Base-by-base conservation (phyloP, 1,284 basidiomycete species). In the Bondarzewia mesenterica region DNA sequence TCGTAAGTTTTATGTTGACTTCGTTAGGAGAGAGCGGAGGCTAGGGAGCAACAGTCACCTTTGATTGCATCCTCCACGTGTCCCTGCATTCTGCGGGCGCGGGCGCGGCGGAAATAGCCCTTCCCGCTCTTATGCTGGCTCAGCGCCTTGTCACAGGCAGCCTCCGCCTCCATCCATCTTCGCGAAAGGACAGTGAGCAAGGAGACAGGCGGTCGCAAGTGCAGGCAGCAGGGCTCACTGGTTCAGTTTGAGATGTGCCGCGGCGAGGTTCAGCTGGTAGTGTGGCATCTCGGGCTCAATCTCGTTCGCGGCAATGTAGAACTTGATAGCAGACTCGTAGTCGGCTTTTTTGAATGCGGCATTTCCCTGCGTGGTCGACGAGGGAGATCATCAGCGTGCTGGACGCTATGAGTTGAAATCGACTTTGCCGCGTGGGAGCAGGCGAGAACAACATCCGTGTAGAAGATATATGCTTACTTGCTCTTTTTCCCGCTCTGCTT, bases 221-320 rank as follows among this genome's bases (percentile, higher is more conserved):
- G 23, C 5, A 18, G 20, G n/a, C 4, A 43, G 21, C n/a, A 7
- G 18, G 44, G n/a, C 16, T 21, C 32, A 25, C 82, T 81, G 76
- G 60, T 68, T 65, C 42, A 83, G 63, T 58, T 85, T 85, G 35
- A 85, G 59, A 60, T 83, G 72, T 1, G 82, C 82, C 4, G 82
- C 82, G 2, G 83, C 82, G 16, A 85, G 68, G 56, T 85, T 85
- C 35, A 85, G 72, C 56, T 84, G 78, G 55, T 85, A 85, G 58
- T 82, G 76, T 2, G 82, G 80, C 52, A 85, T 64, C 59, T 85
- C 82, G 7, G 81, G 75, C 57, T 85, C 83, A 42, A 82, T 79
- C 7, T 69, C 58, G 54, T 79, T 70, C 2, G 82, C 82, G 4
- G 64, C 60, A 54, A 76, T 70, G 59, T 85, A 85, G 45, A 73